Evolutionary conservation across 441 rosid species (phyloP), one percentile per base, ranked within the genome.

Genomic region (Raphanus hybrid): DNA sequence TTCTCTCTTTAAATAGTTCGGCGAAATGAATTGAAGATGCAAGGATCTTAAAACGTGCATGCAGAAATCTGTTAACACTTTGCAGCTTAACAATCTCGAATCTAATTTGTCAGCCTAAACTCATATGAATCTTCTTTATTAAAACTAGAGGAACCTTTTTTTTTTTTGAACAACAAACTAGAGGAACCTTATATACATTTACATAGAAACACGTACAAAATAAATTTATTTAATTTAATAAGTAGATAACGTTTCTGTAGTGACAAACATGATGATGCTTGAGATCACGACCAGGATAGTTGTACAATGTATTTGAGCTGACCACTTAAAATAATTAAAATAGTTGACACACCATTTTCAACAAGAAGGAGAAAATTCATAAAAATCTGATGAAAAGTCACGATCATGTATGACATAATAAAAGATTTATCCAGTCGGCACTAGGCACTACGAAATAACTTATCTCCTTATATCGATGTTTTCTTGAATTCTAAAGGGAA

Each of bases 271-370:
- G 77, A 72, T 72, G 58, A 66, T 78, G 69, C 72, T 43, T 26
- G 59, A 55, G 71, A 57, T 70, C 35, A 64, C 69, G 77, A 71
- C 69, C 63, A 57, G 48, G 77, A 72, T 67, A 52, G 37, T 15
- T 72, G 59, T 72, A 72, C 73, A 78, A 77, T 72, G 16, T 6
- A 15, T 35, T 71, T 71, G 73, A 60, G 69, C 12, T 59, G 69
- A 67, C 72, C 67, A 59, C 45, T 48, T 66, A 34, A 71, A 78
- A 71, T 35, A 78, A 78, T 16, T 12, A 50, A 72, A 78, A 78
- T 69, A 67, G 69, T 72, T 78, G 81, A 78, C 65, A 78, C 81
- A 26, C 73, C 73, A 50, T 72, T 78, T 71, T 78, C 77, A 48
- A 34, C 73, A 48, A 63, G 16, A 60, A 50, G 54, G 54, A 71